A percentile compares a stretch with the other conserved stretches of the same genome.
Evolutionary conservation across 805 yeast genomes (phyloP).

Genomic region (Nakazawaea wickerhamii): DNA sequence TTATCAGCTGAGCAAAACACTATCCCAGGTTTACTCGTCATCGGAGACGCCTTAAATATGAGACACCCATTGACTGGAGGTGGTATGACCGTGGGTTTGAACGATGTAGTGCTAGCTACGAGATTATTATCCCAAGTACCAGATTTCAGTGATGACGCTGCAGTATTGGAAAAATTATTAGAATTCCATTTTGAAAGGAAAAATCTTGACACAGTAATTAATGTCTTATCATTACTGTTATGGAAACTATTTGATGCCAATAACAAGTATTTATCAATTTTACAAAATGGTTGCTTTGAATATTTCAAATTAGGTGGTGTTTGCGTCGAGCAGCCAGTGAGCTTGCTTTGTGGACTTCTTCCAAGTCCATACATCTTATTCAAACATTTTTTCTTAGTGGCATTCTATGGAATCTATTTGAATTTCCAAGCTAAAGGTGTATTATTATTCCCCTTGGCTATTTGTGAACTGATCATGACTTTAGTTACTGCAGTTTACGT

Average conservation of each 20-base stretch:
- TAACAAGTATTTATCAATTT: constrained; percentile 50
- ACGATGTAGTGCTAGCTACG: constrained; percentile 71
- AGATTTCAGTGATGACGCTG: constrained; percentile 51
- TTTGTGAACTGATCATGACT: constrained; percentile 63
- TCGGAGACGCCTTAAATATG: constrained; percentile 96
- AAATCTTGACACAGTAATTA: constrained; percentile 73
- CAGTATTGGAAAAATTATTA: constrained; percentile 49
- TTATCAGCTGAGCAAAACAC: constrained; percentile 71
- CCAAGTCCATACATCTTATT: constrained; percentile 73
- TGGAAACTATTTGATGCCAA: constrained; percentile 90
- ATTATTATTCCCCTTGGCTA: constrained; percentile 61
- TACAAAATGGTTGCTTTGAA: constrained; percentile 85
- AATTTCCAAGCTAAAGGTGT: constrained; percentile 66
- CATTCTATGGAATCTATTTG: constrained; percentile 70
- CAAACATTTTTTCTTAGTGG: constrained; percentile 86
- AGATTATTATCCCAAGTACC: constrained; percentile 52
- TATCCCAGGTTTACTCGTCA: constrained; percentile 68
- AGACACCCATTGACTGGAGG: constrained; percentile 98
- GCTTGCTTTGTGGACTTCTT: constrained; percentile 73
- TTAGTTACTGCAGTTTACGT: constrained; percentile 70
- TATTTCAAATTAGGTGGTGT: constrained; percentile 85
- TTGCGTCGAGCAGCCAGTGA: constrained; percentile 72
- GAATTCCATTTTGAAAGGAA: constrained; percentile 79
- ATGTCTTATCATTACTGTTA: constrained; percentile 85
- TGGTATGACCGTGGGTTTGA: constrained; percentile 97